Evolutionary conservation across 768 basidiomycete species (phyloP).

Genomic region (Mycena vulgaris): DNA sequence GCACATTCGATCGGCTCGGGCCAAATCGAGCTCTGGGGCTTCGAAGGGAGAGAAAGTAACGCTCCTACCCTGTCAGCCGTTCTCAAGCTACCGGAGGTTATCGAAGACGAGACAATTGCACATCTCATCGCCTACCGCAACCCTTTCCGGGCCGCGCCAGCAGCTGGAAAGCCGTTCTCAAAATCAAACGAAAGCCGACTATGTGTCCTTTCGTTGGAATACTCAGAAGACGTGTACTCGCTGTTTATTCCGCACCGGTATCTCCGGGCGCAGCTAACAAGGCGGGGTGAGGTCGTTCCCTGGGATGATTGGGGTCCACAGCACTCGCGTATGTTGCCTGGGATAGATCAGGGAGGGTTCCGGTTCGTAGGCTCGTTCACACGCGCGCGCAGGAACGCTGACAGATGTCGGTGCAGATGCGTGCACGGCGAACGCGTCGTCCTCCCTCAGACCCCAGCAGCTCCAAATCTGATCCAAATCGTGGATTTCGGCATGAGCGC

Average conservation of each 20-base stretch:
- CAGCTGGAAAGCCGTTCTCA: constrained; percentile 9
- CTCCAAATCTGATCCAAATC: background rate
- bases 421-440: constrained; percentile 29
- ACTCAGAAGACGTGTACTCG: background rate
- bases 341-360: constrained; percentile 15
- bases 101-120: background rate
- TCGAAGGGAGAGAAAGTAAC: background rate
- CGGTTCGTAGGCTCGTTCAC: background rate
- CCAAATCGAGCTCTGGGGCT: background rate
- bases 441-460: background rate
- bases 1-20: background rate
- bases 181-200: constrained; percentile 23
- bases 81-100: background rate
- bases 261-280: background rate
- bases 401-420: background rate
- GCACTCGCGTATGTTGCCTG: constrained; percentile 28
- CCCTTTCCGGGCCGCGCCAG: constrained; percentile 14
- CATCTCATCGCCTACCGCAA: constrained; percentile 14
- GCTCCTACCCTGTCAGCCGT: background rate
- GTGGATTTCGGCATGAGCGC: constrained; percentile 20
- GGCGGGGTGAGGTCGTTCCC: background rate
- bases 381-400: too few relatives aligned
- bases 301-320: constrained; percentile 37
- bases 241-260: background rate
- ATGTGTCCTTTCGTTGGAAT: constrained; percentile 25